Conservation (phyloP, 2,329 filamentous ascomycete genomes). For the Phaeosphaeria sp. region DNA sequence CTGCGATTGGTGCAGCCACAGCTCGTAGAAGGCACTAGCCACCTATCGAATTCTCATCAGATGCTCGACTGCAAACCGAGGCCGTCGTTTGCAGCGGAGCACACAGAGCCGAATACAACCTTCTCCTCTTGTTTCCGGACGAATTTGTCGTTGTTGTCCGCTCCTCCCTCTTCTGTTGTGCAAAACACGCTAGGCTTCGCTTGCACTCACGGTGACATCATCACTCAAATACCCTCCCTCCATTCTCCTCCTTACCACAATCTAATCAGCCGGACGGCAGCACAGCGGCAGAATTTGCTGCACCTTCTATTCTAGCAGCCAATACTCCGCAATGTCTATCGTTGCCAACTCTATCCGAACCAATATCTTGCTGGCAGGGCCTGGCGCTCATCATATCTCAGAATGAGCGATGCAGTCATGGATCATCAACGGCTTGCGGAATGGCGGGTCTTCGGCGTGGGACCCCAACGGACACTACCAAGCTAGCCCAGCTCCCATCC, state of each 20-base stretch:
- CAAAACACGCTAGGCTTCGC: conserved; percentile 15
- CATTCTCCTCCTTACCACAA: background rate
- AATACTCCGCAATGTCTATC: conserved; percentile 17
- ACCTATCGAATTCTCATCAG: conserved; percentile 20
- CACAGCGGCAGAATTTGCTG: conserved; percentile 21
- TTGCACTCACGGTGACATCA: conserved; percentile 32
- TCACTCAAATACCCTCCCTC: background rate
- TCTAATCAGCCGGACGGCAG: conserved; percentile 11
- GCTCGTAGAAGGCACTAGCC: conserved; percentile 25
- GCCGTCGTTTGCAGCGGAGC: conserved; percentile 2
- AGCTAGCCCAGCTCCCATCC: conserved; percentile 21
- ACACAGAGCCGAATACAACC: conserved; percentile 1
- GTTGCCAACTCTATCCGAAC: conserved; percentile 14
- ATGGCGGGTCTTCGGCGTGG: conserved; percentile 18
- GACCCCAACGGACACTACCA: conserved; percentile 17
- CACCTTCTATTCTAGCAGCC: conserved; percentile 25
- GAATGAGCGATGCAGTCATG: conserved; percentile 25
- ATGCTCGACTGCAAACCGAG: conserved; percentile 4
- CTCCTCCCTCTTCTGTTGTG: conserved; percentile 2
- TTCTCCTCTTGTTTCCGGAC: background rate
- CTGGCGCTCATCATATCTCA: conserved; percentile 20
- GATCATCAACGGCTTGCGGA: conserved; percentile 27
- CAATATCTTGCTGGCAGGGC: conserved; percentile 17
- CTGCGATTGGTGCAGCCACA: conserved; percentile 11
- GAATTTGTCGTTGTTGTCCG: background rate